These are phyloP conservation scores for Colletotrichum echinochloae DNA, from an alignment of 2,329 filamentous ascomycete genomes.

Conservation along the genomic window DNA sequence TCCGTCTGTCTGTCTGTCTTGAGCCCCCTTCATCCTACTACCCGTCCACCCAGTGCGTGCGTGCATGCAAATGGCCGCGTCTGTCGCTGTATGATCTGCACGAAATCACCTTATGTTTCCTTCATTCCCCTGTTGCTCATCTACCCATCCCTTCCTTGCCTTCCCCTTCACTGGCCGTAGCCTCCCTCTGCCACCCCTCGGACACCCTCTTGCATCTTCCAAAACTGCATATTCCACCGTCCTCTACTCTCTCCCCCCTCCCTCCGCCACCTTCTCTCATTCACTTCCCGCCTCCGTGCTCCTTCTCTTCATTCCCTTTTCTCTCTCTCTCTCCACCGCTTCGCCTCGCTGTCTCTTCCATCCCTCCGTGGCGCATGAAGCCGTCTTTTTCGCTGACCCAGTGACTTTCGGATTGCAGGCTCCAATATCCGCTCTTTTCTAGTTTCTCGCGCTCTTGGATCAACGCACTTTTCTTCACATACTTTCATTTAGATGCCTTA, in stretches of 20 bases:
- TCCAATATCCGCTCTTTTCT: constrained; percentile 49
- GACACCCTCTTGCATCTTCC: constrained; percentile 37
- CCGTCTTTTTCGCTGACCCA: constrained; percentile 34
- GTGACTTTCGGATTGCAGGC: constrained; percentile 48
- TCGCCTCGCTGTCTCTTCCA: constrained; percentile 33
- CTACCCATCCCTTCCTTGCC: constrained; percentile 36
- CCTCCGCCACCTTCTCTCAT: constrained; percentile 42
- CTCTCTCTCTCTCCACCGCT: constrained; percentile 31
- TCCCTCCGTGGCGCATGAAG: constrained; percentile 46
- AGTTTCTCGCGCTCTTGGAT: constrained; percentile 33
- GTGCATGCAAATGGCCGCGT: not conserved
- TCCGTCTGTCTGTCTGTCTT: not conserved
- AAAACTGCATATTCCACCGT: constrained; percentile 44
- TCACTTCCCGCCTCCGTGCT: constrained; percentile 40
- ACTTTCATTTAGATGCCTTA: constrained; percentile 49
- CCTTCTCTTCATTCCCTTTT: constrained; percentile 5
- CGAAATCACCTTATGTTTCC: constrained; percentile 45
- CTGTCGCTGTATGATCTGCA: constrained; percentile 57
- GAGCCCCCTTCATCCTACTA: not conserved
- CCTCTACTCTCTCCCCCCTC: constrained; percentile 37
- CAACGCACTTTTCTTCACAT: constrained; percentile 44
- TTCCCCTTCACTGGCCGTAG: constrained; percentile 16
- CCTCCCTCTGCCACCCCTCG: constrained; percentile 7
- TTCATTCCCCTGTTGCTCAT: constrained; percentile 47
- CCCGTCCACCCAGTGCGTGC: not conserved